Percentiles rank a stretch among this genome's conserved stretches.
These are phyloP conservation scores for Cryptosporidium sp. DNA, from an alignment of 169 alveolate genomes.

Conservation along the genomic window DNA sequence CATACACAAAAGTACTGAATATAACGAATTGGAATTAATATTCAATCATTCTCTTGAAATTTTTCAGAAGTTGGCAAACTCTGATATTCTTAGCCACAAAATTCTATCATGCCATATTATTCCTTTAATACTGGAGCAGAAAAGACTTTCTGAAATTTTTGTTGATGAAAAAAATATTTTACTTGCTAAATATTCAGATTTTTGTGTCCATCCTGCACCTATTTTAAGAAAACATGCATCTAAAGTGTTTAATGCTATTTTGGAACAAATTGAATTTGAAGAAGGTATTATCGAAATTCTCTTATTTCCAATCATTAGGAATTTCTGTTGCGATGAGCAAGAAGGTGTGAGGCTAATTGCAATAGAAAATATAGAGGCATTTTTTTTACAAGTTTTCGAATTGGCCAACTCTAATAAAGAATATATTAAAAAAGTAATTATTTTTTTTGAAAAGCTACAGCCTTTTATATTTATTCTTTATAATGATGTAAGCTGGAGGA, in stretches of 20 bases:
- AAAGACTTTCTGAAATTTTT: constrained; percentile 27
- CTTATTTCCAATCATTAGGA: constrained; percentile 42
- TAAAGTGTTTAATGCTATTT: constrained; percentile 31
- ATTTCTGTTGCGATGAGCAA: constrained; percentile 67
- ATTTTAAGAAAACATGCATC: constrained; percentile 65
- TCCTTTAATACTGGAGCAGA: constrained; percentile 43
- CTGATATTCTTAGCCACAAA: constrained; percentile 63
- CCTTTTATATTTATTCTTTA: constrained; percentile 37
- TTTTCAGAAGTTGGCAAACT: constrained; percentile 32
- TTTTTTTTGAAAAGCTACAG: constrained; percentile 12
- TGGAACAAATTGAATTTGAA: constrained; percentile 52
- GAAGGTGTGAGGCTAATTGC: constrained; percentile 53
- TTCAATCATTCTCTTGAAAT: constrained; percentile 24
- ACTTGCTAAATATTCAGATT: constrained; percentile 29
- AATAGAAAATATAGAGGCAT: constrained; percentile 33
- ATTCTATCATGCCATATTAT: constrained; percentile 51
- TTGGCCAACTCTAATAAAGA: not conserved
- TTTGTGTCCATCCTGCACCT: constrained; percentile 61
- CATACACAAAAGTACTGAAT: not conserved
- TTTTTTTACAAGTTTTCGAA: constrained; percentile 20
- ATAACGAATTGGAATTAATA: not conserved
- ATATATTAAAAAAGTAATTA: constrained; percentile 1
- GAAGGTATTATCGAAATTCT: constrained; percentile 40
- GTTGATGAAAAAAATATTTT: constrained; percentile 46
- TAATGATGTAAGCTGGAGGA: constrained; percentile 57